These are phyloP conservation scores for Rauvolfia tetraphylla DNA, from an alignment of 257 asterid species.

Conservation along the genomic window DNA sequence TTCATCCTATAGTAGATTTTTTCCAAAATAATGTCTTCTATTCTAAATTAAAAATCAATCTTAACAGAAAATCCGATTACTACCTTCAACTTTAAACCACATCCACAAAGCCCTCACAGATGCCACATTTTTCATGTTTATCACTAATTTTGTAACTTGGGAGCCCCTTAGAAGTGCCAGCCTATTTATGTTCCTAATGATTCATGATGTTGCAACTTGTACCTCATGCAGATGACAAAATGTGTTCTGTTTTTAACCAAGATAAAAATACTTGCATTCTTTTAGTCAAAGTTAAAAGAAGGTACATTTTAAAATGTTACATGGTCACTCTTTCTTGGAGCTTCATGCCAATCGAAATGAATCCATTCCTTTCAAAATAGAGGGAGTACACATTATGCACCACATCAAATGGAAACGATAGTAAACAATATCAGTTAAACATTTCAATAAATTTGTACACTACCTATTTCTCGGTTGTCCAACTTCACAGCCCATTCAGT, in stretches of 20 bases:
- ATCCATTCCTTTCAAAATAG: neutral
- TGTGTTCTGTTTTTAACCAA: neutral
- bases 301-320: neutral
- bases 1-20: neutral
- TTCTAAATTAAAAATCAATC: neutral
- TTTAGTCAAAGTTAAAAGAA: neutral
- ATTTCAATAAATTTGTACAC: neutral
- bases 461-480: constrained; percentile 77
- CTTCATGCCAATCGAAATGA: neutral
- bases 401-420: neutral
- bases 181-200: neutral
- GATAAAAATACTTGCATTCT: neutral
- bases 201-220: neutral
- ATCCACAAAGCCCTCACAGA: neutral
- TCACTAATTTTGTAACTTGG: neutral
- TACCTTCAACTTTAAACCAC: neutral
- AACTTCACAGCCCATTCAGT: constrained; percentile 66
- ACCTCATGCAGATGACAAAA: neutral
- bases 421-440: neutral
- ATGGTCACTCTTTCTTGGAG: neutral
- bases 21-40: neutral
- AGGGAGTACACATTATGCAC: neutral
- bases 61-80: neutral
- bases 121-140: neutral
- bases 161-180: neutral